phyloP scores from a whole-genome alignment of 805 yeast genomes.

The Saccharomyces jurei region DNA sequence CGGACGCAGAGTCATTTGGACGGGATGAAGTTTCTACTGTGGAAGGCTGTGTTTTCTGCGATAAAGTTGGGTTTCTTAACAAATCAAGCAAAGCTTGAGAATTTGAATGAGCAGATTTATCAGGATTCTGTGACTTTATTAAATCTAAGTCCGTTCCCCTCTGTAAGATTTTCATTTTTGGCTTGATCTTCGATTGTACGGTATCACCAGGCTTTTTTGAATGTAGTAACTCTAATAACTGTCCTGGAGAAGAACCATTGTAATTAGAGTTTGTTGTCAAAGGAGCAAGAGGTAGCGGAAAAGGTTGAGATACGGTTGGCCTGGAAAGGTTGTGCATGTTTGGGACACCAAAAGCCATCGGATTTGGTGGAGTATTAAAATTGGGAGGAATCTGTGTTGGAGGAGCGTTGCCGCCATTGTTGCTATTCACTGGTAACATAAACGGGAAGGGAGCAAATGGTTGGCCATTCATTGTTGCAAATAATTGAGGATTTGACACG shows the following conservation, averaged over 20 bases:
- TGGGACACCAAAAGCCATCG: constrained; percentile 16
- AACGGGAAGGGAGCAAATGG: constrained; percentile 31
- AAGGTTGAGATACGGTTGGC: constrained; percentile 30
- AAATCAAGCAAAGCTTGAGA: constrained; percentile 15
- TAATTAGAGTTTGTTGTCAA: constrained; percentile 10
- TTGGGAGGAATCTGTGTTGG: constrained; percentile 1
- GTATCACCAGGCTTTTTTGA: not conserved
- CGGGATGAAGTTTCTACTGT: not conserved
- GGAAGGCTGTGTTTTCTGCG: not conserved
- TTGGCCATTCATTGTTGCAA: constrained; percentile 19
- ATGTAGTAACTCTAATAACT: constrained; percentile 11
- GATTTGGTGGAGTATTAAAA: constrained; percentile 7
- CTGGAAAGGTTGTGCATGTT: constrained; percentile 34
- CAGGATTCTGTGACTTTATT: not conserved
- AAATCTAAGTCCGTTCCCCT: constrained; percentile 1
- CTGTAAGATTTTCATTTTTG: constrained; percentile 5
- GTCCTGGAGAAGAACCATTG: constrained; percentile 8
- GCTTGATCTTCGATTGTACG: not conserved
- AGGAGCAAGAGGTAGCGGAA: constrained; percentile 33
- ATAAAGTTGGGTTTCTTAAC: constrained; percentile 8
- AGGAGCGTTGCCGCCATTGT: not conserved
- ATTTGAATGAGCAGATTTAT: constrained; percentile 5
- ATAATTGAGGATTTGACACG: constrained; percentile 4
- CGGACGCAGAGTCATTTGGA: not conserved
- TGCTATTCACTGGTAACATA: constrained; percentile 5